A percentile compares a stretch with the other conserved stretches of the same genome.
These are phyloP conservation scores for Aspergillus terreus DNA, from an alignment of 2,329 filamentous ascomycete species.

Conservation along the genomic window DNA sequence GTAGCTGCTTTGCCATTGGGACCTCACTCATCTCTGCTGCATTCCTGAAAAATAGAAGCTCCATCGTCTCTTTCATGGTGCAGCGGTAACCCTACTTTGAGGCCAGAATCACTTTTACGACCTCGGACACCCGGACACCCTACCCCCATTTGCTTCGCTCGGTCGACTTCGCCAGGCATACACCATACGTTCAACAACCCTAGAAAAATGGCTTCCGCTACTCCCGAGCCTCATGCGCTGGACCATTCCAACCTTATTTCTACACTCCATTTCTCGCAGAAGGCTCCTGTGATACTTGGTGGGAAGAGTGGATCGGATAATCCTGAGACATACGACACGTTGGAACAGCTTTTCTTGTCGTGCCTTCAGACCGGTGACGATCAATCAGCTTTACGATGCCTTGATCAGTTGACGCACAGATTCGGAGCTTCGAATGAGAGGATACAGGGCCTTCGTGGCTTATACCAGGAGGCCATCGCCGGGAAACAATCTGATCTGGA, in stretches of 20 bases:
- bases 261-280: constrained; percentile 41
- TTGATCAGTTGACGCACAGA: constrained; percentile 70
- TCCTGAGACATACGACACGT: constrained; percentile 75
- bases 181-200: too few relatives aligned
- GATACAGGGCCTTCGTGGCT: constrained; percentile 74
- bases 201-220: constrained; percentile 11
- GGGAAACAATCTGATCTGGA: constrained; percentile 62
- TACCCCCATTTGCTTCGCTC: too few relatives aligned
- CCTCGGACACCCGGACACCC: too few relatives aligned
- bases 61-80: too few relatives aligned
- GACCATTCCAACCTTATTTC: constrained; percentile 44
- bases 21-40: too few relatives aligned
- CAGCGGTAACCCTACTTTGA: neutral
- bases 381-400: constrained; percentile 67
- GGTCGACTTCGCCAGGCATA: too few relatives aligned
- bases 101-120: neutral
- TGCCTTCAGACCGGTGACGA: constrained; percentile 84
- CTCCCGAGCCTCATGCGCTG: constrained; percentile 12
- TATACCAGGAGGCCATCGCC: constrained; percentile 81
- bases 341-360: constrained; percentile 82
- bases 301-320: constrained; percentile 61
- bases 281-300: constrained; percentile 38
- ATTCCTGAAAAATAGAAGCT: too few relatives aligned
- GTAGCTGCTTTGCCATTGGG: too few relatives aligned
- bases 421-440: constrained; percentile 85